These are phyloP conservation scores for Penicillium odoratum DNA, from an alignment of 495 filamentous ascomycete genomes.

Conservation along the genomic window DNA sequence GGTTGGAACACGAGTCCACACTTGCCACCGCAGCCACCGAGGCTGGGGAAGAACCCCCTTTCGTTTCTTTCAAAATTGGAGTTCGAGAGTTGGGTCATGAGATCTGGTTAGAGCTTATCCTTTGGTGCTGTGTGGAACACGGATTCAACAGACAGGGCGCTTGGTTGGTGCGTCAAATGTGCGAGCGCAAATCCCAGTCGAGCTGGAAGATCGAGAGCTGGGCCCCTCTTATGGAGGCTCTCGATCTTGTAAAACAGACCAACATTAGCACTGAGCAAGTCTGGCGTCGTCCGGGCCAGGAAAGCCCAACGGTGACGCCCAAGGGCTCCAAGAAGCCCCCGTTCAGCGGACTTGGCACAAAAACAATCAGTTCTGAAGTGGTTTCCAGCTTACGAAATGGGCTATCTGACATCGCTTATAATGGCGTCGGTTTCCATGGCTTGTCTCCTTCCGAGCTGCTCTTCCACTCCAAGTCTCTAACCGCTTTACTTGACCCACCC, in stretches of 20 bases:
- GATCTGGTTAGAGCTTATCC: slow-evolving; percentile 65
- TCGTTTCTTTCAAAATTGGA: slow-evolving; percentile 48
- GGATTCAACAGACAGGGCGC: slow-evolving; percentile 56
- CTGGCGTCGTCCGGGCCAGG: slow-evolving; percentile 35
- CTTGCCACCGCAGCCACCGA: slow-evolving; percentile 44
- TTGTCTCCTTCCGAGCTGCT: slow-evolving; percentile 25
- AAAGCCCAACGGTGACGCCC: slow-evolving; percentile 8
- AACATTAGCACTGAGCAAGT: slow-evolving; percentile 36
- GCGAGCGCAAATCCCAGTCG: slow-evolving; percentile 27
- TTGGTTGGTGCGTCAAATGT: slow-evolving; percentile 47
- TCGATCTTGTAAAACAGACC: slow-evolving; percentile 31
- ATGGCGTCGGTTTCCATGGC: slow-evolving; percentile 31
- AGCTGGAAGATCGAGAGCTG: slow-evolving; percentile 44
- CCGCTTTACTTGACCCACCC: slow-evolving; percentile 25
- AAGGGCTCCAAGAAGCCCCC: slow-evolving; percentile 25
- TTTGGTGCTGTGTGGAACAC: slow-evolving; percentile 68
- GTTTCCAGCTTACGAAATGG: slow-evolving; percentile 53
- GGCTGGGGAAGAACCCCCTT: slow-evolving; percentile 53
- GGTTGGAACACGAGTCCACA: slow-evolving; percentile 51
- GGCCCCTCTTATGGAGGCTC: slow-evolving; percentile 31
- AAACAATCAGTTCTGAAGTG: slow-evolving; percentile 60
- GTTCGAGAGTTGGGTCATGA: slow-evolving; percentile 57
- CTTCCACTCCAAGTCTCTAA: slow-evolving; percentile 23
- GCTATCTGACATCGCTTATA: slow-evolving; percentile 42
- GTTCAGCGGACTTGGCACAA: slow-evolving; percentile 46